Percentiles rank a stretch among this genome's conserved stretches.
phyloP scores from a whole-genome alignment of 306 rosid species.

The Leucaena leucocephala region DNA sequence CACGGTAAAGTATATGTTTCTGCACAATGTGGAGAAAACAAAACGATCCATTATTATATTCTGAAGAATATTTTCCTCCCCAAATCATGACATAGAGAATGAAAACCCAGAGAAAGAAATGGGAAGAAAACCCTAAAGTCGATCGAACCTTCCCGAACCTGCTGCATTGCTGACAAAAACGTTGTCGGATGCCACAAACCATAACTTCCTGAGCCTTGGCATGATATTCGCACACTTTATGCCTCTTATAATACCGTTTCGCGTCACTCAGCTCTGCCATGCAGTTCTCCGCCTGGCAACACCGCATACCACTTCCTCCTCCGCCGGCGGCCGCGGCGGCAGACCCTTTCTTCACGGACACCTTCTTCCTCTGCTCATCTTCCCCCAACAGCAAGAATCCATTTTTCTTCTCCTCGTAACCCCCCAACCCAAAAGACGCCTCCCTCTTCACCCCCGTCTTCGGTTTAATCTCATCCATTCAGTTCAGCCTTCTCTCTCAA shows the following conservation, averaged over 20 bases:
- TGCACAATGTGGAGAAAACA: slow-evolving; percentile 4
- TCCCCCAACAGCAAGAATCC: slow-evolving; percentile 23
- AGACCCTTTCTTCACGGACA: slow-evolving; percentile 39
- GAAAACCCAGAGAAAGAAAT: neutral
- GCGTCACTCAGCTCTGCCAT: slow-evolving; percentile 60
- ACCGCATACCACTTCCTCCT: slow-evolving; percentile 36
- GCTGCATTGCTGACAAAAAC: slow-evolving; percentile 92
- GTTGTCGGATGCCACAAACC: slow-evolving; percentile 56
- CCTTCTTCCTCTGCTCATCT: slow-evolving; percentile 45
- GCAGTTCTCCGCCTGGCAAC: slow-evolving; percentile 79
- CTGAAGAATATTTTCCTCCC: neutral
- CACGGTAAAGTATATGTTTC: neutral
- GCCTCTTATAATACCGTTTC: slow-evolving; percentile 66
- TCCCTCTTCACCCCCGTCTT: slow-evolving; percentile 39
- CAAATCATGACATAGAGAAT: neutral
- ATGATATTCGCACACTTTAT: slow-evolving; percentile 70
- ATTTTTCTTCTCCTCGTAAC: slow-evolving; percentile 28
- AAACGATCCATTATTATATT: neutral
- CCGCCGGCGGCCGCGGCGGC: slow-evolving; percentile 13
- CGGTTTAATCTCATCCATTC: slow-evolving; percentile 37
- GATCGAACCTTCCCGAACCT: slow-evolving; percentile 50
- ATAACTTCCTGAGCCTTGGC: slow-evolving; percentile 71
- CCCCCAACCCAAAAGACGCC: neutral
- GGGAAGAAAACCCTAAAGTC: neutral
- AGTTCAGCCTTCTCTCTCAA: too few relatives aligned